Conservation (phyloP, 177 flowering plant genomes). For the Tripterygium wilfordii region DNA sequence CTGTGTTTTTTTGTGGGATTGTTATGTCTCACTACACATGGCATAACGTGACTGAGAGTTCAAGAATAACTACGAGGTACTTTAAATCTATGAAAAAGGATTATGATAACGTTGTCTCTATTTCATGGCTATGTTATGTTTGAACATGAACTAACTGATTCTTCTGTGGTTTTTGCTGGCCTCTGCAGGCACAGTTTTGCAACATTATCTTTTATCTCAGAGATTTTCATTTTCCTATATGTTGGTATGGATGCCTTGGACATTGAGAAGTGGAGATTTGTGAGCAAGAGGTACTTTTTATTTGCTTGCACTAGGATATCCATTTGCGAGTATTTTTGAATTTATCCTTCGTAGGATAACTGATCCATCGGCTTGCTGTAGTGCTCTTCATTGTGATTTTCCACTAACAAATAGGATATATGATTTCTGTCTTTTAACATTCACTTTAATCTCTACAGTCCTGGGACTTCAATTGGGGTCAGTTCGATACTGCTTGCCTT, state of each 20-base stretch:
- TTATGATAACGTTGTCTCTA: too few species aligned
- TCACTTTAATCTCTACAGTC: slow-evolving; percentile 25
- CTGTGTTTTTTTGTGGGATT: slow-evolving; percentile 51
- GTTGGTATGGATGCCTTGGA: slow-evolving; percentile 76
- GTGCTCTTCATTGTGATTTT: not conserved
- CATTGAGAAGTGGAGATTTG: slow-evolving; percentile 53
- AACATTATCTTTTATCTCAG: slow-evolving; percentile 47
- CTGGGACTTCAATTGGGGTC: slow-evolving; percentile 47
- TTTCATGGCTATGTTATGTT: too few species aligned
- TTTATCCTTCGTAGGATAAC: too few species aligned
- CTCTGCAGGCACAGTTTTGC: slow-evolving; percentile 51
- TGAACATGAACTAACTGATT: too few species aligned
- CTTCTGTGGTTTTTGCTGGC: not conserved
- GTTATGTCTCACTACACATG: slow-evolving; percentile 55
- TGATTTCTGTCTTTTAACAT: too few species aligned
- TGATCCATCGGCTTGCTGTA: not conserved
- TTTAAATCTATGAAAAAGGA: not conserved
- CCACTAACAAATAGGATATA: not conserved
- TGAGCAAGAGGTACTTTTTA: slow-evolving; percentile 28
- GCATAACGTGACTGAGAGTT: slow-evolving; percentile 46
- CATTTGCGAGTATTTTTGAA: too few species aligned
- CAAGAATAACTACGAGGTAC: slow-evolving; percentile 42
- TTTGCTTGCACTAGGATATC: too few species aligned
- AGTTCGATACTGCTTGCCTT: slow-evolving; percentile 44
- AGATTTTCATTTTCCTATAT: slow-evolving; percentile 55